phyloP scores from a whole-genome alignment of 257 asterid species.

The Nicotiana knightiana region DNA sequence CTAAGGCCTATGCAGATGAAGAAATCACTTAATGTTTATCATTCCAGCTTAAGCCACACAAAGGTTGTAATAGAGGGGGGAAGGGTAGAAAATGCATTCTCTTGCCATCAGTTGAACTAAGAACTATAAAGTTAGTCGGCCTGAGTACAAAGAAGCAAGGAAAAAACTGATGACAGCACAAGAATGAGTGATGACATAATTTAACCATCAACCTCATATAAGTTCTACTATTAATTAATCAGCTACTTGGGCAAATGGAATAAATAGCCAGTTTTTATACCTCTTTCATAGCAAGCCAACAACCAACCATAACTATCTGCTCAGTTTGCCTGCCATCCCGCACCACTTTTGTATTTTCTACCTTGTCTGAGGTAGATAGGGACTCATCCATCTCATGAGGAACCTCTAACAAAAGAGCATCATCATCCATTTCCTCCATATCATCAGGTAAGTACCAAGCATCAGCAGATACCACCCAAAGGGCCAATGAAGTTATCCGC shows the following conservation, averaged over 20 bases:
- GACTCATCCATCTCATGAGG: conserved; percentile 36
- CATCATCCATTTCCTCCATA: conserved; percentile 71
- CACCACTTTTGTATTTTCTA: conserved; percentile 21
- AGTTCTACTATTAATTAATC: neutral
- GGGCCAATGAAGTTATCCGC: conserved; percentile 90
- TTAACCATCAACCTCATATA: neutral
- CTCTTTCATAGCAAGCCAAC: conserved; percentile 99
- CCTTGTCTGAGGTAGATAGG: conserved; percentile 31
- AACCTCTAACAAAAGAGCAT: conserved; percentile 36
- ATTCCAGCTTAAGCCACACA: neutral
- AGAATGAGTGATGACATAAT: conserved; percentile 13
- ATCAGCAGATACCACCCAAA: conserved; percentile 92
- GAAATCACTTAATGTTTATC: neutral
- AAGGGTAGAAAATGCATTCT: neutral
- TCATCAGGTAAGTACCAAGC: conserved; percentile 84
- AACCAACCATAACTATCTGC: conserved; percentile 95
- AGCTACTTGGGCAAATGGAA: neutral
- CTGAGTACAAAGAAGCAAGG: neutral
- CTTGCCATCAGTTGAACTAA: neutral
- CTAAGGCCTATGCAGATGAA: neutral
- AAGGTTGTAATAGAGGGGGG: neutral
- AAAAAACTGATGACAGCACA: neutral
- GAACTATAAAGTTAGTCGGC: neutral
- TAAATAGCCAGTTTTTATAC: conserved; percentile 23
- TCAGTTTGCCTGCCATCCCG: conserved; percentile 52